Base-by-base conservation (phyloP, 2,329 filamentous ascomycete genomes). In the Coniochaeta sp. region DNA sequence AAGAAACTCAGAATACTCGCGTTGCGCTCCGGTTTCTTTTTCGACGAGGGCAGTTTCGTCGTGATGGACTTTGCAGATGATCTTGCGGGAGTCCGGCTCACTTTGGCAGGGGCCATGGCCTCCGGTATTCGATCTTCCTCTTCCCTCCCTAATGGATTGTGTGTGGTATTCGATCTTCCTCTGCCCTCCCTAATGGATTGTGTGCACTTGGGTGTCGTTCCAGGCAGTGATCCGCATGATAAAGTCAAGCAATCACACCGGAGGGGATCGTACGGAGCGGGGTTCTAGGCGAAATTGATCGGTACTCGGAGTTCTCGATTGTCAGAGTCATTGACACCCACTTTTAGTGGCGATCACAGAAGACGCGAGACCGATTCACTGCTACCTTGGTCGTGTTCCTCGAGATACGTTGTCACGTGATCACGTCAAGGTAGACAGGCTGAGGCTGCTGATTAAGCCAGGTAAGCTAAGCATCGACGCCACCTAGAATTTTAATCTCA, bases 1-100 rank as follows among this genome's bases (percentile, higher is more conserved):
- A 92, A 92, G 71, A 91, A 92, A 63, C 74, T 90, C 16, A 91
- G 74, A 34, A 91, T 91, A 63, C 86, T 91, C 7, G 79, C 78
- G 66, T 90, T 90, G 76, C 75, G 64, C 22, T 64, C 61, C n/a
- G 61, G 17, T 47, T 65, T 67, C 44, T 62, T 57, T 55, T 66
- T 68, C 14, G 62, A 42, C 4, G 52, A 28, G 19, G 62, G 56
- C 3, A 57, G 19, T 30, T 61, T 64, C 16, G 58, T 30, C 3
- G 58, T 34, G 12, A 24, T 34, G 14, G 34, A 28, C 36, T 57
- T 57, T 22, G 55, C 38, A 8, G 55, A 40, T 30, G 38, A 19
- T 22, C 22, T 30, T 8, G 54, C 54, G 4, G 55, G 55, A 30
- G 55, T 57, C 24, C 55, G 34, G 38, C 36, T 57, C 12, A 32